Conservation (phyloP, 306 rosid genomes). For the Vicia villosa region DNA sequence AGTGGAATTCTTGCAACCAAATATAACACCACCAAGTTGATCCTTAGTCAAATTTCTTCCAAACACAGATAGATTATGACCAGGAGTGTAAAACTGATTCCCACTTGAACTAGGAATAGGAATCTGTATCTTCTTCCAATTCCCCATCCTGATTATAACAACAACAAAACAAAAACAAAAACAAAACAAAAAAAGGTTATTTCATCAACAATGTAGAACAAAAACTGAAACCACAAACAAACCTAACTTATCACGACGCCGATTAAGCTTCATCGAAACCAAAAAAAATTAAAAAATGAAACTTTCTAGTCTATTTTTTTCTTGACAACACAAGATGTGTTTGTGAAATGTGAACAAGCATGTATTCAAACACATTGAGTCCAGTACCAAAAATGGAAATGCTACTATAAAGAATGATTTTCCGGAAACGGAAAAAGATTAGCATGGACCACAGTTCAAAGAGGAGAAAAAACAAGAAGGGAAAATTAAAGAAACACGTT, state of each 20-base stretch:
- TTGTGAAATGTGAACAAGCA: not conserved
- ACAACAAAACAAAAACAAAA: too few species aligned
- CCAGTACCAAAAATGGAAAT: conserved; percentile 21
- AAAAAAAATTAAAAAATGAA: not conserved
- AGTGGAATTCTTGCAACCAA: conserved; percentile 72
- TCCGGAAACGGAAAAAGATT: not conserved
- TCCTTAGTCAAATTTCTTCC: conserved; percentile 64
- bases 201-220: conserved; percentile 18
- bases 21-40: conserved; percentile 82
- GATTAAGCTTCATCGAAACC: conserved; percentile 12
- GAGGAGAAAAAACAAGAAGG: conserved; percentile 14
- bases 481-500: not conserved
- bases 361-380: not conserved
- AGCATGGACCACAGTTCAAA: conserved; percentile 25
- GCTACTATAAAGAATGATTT: conserved; percentile 9
- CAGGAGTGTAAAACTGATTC: conserved; percentile 28
- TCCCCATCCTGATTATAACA: conserved; percentile 52
- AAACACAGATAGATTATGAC: conserved; percentile 21
- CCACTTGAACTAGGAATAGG: conserved; percentile 11
- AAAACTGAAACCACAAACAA: conserved; percentile 20
- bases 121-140: conserved; percentile 45
- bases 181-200: not conserved
- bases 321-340: not conserved
- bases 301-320: not conserved
- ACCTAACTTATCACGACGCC: conserved; percentile 12